Base-by-base conservation (phyloP, 805 yeast species). In the Teunomyces barrocoloradensis region DNA sequence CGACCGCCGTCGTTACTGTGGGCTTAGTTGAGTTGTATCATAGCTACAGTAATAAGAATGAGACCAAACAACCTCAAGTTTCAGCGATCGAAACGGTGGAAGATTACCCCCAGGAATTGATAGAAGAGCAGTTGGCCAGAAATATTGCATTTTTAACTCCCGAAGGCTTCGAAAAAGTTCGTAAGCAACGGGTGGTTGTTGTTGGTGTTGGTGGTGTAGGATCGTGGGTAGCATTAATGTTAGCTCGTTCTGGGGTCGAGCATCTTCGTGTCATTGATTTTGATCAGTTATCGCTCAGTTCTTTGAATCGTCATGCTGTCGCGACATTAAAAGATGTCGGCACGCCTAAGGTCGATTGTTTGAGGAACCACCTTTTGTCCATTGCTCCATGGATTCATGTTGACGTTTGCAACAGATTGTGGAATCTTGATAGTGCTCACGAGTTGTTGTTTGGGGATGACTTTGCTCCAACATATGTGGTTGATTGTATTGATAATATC, bases 191-290 rank as follows among this genome's bases (percentile, higher is more conserved):
- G 47, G 79, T 91, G 2, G 87, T 89, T 1, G 87, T 92, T 12
- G 83, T 81, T 27, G 99, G 99, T 27, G 94, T 92, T 13, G 99
- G 99, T 49, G 99, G 99, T 49, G 99, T 94, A 35, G 99, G 99
- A 2, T 91, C 97, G 0, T 91, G 97, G 92, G 96, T 85, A 20
- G 84, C 87, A 10, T 85, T 96, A 9, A 89, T 95, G 87, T 75
- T 94, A 47, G 86, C 87, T 1, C 82, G 99, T 58, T 87, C 96
- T 13, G 99, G 99, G 12, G 84, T 91, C 34, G 84, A 86, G 17
- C 78, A 80, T 49, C 64, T 94, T 45, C 78, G 90, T 55, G 77
- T 94, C 47, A 82, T 94, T 45, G 99, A 94, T 67, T 94, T 94
- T 63, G 99, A 94, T 66, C 99, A 94, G 70, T 97, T 94, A 23